These are phyloP conservation scores for Fomes fomentarius DNA, from an alignment of 1,284 basidiomycete species.

Conservation along the genomic window DNA sequence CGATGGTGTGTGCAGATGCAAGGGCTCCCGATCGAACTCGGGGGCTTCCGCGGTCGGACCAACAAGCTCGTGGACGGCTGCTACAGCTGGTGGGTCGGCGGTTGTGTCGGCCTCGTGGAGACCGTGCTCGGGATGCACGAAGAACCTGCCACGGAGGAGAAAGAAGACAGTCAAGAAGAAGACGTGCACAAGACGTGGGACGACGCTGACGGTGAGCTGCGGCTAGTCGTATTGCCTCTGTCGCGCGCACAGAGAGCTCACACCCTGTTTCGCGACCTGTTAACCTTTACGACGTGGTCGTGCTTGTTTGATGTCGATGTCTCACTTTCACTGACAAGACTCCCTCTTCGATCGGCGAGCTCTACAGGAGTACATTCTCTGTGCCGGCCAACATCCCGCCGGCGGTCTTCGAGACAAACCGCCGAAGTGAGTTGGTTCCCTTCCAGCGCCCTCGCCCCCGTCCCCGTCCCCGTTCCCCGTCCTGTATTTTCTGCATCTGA, in stretches of 20 bases:
- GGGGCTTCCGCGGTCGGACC: conserved; percentile 91
- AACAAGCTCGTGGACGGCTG: conserved; percentile 99
- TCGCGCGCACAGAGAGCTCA: not conserved
- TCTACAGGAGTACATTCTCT: conserved; percentile 87
- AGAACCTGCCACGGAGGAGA: conserved; percentile 26
- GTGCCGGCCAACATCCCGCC: conserved; percentile 81
- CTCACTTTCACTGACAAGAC: conserved; percentile 48
- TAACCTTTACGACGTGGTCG: not conserved
- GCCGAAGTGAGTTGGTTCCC: conserved; percentile 66
- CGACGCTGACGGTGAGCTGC: conserved; percentile 61
- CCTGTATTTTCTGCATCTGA: no score
- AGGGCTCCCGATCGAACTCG: conserved; percentile 80
- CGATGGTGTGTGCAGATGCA: conserved; percentile 92
- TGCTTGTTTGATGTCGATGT: not conserved
- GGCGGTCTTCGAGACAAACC: conserved; percentile 96
- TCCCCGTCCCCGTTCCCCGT: no score
- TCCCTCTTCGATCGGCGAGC: conserved; percentile 62
- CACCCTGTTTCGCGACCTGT: not conserved
- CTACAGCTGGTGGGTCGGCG: conserved; percentile 98
- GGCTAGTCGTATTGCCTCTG: not conserved
- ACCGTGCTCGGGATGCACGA: conserved; percentile 46
- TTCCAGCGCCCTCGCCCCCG: no score
- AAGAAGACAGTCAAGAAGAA: conserved; percentile 36
- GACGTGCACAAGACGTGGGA: conserved; percentile 46
- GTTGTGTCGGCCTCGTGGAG: conserved; percentile 83